Evolutionary conservation across 2,329 filamentous ascomycete species (phyloP).

Genomic region (Talaromyces sp.): DNA sequence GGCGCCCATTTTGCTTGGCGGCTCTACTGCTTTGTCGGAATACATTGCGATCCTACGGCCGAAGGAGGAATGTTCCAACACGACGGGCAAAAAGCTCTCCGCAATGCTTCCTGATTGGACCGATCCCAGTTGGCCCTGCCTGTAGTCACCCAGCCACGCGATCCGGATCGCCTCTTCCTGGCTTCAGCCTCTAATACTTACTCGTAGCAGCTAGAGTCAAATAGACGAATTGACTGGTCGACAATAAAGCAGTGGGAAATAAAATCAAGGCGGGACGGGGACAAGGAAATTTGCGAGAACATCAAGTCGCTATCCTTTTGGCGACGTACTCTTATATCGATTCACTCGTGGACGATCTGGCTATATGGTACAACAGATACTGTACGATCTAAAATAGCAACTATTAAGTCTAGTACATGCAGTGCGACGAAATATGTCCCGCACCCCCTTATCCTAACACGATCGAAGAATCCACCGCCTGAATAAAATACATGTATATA

Average conservation of each 20-base stretch:
- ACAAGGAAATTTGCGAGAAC: not conserved
- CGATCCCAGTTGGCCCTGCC: not conserved
- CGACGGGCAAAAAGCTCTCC: not conserved
- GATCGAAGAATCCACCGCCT: too few relatives aligned
- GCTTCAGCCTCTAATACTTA: not conserved
- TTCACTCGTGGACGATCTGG: not conserved
- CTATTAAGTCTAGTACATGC: too few relatives aligned
- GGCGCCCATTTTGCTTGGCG: not conserved
- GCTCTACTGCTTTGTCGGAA: not conserved
- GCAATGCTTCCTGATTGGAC: not conserved
- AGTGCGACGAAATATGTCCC: too few relatives aligned
- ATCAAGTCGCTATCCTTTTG: not conserved
- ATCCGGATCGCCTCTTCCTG: not conserved
- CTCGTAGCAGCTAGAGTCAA: not conserved
- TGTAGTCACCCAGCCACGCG: not conserved
- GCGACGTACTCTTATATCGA: not conserved
- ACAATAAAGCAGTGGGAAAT: not conserved
- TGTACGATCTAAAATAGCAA: too few relatives aligned
- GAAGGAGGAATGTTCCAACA: not conserved
- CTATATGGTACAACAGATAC: not conserved
- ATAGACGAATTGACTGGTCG: not conserved
- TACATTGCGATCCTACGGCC: not conserved
- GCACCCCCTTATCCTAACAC: too few relatives aligned
- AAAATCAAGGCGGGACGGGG: not conserved
- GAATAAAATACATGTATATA: too few relatives aligned